Conservation (phyloP, 805 yeast genomes). For the Suhomyces prunicola region DNA sequence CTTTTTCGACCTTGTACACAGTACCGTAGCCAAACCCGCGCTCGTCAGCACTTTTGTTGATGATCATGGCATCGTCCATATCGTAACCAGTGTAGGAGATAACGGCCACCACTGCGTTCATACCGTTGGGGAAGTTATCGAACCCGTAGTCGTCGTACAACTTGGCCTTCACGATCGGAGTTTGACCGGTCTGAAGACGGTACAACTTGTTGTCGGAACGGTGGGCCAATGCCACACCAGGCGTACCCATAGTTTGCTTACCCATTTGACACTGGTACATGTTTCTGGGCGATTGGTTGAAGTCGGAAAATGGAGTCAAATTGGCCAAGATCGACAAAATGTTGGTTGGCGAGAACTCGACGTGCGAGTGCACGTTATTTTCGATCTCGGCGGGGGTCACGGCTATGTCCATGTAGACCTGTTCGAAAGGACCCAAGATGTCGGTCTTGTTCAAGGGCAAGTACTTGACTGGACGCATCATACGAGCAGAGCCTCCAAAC, state of each 20-base stretch:
- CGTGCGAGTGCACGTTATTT: slow-evolving; percentile 80
- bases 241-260: slow-evolving; percentile 99
- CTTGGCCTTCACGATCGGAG: slow-evolving; percentile 93
- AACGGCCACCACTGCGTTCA: slow-evolving; percentile 97
- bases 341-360: slow-evolving; percentile 92
- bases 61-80: slow-evolving; percentile 99
- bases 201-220: slow-evolving; percentile 94
- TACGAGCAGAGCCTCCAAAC: slow-evolving; percentile 89
- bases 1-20: slow-evolving; percentile 89
- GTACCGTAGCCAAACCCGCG: slow-evolving; percentile 98
- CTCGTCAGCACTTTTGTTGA: slow-evolving; percentile 95
- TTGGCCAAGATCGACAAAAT: slow-evolving; percentile 92
- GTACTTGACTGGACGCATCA: slow-evolving; percentile 94
- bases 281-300: slow-evolving; percentile 98
- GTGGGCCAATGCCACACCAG: slow-evolving; percentile 91
- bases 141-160: slow-evolving; percentile 94
- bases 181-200: slow-evolving; percentile 91
- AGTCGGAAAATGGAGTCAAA: slow-evolving; percentile 96
- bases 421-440: slow-evolving; percentile 95
- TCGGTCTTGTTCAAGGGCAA: slow-evolving; percentile 81
- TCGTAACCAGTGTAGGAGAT: slow-evolving; percentile 98
- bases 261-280: slow-evolving; percentile 99
- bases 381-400: slow-evolving; percentile 90
- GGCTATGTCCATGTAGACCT: slow-evolving; percentile 94
- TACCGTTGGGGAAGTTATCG: slow-evolving; percentile 98